Evolutionary conservation across 2,329 filamentous ascomycete species (phyloP), one percentile per base, ranked within the genome.

Genomic region (Reticulascus tulasneorum): DNA sequence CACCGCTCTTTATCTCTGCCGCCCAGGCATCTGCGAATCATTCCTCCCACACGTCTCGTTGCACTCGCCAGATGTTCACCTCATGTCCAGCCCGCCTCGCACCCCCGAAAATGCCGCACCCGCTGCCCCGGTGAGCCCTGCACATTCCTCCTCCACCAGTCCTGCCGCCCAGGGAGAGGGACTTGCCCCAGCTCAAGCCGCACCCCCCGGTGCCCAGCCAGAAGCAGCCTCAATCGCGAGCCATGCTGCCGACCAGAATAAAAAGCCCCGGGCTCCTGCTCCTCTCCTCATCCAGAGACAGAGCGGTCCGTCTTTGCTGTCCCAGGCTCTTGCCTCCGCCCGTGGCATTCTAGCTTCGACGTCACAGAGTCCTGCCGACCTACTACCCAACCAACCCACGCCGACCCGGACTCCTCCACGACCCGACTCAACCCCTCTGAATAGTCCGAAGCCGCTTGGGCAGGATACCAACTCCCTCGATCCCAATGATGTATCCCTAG

Each of bases 301-400:
- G 50, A 61, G 59, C 52, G 73, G 73, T 45, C 69, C 73, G 48
- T 78, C 74, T 40, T 56, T 78, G 49, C 64, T 78, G 58, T 69
- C 71, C 42, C 71, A 77, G 59, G 73, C 74, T 53, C 63, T 78
- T 55, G 73, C 73, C 54, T 74, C 72, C 59, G 74, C 73, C 52
- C 71, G 74, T 51, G 73, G 73, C 52, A 74, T 76, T 24, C 36
- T 20, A 21, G 24, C 37, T 44, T 36, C 42, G 25, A 40, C 35
- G 22, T 32, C 40, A 32, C 31, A 38, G n/a, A n/a, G n/a, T n/a
- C n/a, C n/a, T n/a, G n/a, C n/a, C n/a, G n/a, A n/a, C n/a, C 19
- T 33, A 34, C 13, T 37, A 37, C 13, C 41, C 30, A 33, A 44
- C n/a, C 37, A 38, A 22, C 29, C 25, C 18, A 26, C 29, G 11